Conservation (phyloP, 352 stramenopile genomes). For the Hyphochytrium catenoides region DNA sequence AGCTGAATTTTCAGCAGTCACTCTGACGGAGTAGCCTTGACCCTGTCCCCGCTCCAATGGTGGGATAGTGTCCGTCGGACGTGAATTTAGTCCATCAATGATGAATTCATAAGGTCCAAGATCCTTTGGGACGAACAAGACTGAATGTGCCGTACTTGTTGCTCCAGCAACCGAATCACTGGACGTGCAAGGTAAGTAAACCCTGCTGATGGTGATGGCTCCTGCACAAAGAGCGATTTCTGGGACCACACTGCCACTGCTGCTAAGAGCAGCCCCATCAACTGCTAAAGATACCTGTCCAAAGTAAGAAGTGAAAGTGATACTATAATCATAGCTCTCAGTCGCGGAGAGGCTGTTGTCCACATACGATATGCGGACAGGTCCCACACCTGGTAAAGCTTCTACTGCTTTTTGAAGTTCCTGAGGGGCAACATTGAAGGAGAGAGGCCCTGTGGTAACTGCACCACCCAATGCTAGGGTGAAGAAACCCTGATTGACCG, state of each 20-base stretch:
- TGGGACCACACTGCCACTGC: too few species aligned
- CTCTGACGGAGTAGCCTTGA: slow-evolving; percentile 26
- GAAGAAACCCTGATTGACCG: slow-evolving; percentile 52
- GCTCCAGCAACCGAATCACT: too few species aligned
- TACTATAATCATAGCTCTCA: slow-evolving; percentile 17
- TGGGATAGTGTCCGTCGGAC: slow-evolving; percentile 12
- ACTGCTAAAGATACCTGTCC: too few species aligned
- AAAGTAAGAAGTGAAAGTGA: slow-evolving; percentile 29
- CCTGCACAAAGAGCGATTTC: too few species aligned
- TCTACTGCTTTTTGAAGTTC: slow-evolving; percentile 54
- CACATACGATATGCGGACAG: slow-evolving; percentile 34
- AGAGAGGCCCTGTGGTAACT: slow-evolving; percentile 23
- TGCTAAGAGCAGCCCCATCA: too few species aligned
- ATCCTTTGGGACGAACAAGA: too few species aligned
- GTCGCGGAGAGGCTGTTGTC: slow-evolving; percentile 4
- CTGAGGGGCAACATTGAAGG: slow-evolving; percentile 22
- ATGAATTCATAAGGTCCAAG: slow-evolving; percentile 26
- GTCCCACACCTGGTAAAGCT: slow-evolving; percentile 34
- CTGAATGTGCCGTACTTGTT: too few species aligned
- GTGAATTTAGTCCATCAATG: slow-evolving; percentile 21
- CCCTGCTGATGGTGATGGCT: too few species aligned
- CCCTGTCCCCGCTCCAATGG: slow-evolving; percentile 13
- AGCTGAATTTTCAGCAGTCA: slow-evolving; percentile 29
- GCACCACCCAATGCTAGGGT: slow-evolving; percentile 26
- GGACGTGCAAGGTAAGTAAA: too few species aligned